phyloP scores from a whole-genome alignment of 176 grass and related monocot species.

The Zea mays region DNA sequence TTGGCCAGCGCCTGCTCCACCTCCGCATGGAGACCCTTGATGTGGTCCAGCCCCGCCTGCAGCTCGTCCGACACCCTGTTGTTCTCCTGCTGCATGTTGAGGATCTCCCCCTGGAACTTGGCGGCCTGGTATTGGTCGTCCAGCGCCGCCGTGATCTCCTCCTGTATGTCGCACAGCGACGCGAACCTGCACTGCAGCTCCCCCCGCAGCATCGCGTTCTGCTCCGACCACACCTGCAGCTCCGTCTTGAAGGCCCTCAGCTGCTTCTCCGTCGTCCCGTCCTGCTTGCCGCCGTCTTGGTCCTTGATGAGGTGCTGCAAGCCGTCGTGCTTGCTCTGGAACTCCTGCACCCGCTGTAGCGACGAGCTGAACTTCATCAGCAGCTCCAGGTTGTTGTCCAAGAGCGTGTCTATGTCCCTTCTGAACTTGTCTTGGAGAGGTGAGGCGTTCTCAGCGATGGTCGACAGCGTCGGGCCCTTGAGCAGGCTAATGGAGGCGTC shows the following conservation, averaged over 20 bases:
- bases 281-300: neutral
- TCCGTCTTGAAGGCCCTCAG: constrained; percentile 81
- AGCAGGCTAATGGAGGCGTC: neutral
- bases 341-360: constrained; percentile 70
- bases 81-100: constrained; percentile 96
- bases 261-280: constrained; percentile 41
- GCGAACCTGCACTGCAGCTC: constrained; percentile 68
- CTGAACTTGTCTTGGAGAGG: constrained; percentile 67
- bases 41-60: constrained; percentile 63
- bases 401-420: constrained; percentile 64
- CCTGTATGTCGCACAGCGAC: constrained; percentile 65
- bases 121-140: constrained; percentile 58
- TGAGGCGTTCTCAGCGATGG: constrained; percentile 32
- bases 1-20: constrained; percentile 61
- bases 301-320: constrained; percentile 30
- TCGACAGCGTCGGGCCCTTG: constrained; percentile 42
- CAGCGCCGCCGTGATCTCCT: constrained; percentile 65
- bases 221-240: constrained; percentile 89
- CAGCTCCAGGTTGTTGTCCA: constrained; percentile 90
- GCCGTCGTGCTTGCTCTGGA: constrained; percentile 51
- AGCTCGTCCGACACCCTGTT: constrained; percentile 73
- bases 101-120: constrained; percentile 86
- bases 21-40: constrained; percentile 67
- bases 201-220: constrained; percentile 61
- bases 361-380: constrained; percentile 91